phyloP scores from a whole-genome alignment of 768 basidiomycete species.

The Mycena polygramma region DNA sequence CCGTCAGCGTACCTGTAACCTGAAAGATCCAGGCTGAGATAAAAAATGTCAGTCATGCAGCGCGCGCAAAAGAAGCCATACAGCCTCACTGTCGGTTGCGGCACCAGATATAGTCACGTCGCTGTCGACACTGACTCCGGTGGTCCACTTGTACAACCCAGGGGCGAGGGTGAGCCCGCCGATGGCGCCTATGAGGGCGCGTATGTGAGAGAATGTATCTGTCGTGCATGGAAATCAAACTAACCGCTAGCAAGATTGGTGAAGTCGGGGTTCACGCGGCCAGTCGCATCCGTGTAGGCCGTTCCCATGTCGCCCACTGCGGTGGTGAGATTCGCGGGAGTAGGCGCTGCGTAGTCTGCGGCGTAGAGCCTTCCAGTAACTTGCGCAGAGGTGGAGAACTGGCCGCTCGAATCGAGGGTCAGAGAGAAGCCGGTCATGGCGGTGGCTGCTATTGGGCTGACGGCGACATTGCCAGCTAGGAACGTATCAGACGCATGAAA shows the following conservation, averaged over 20 bases:
- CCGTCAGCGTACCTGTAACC: background rate
- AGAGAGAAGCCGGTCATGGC: background rate
- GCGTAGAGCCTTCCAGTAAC: background rate
- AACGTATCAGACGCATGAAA: background rate
- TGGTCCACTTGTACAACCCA: too few relatives aligned
- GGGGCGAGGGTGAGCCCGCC: background rate
- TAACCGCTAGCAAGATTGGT: conserved; percentile 1
- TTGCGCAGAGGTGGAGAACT: conserved; percentile 6
- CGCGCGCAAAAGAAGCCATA: too few relatives aligned
- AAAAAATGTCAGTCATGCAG: too few relatives aligned
- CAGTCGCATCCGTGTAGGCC: background rate
- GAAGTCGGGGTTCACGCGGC: conserved; percentile 3
- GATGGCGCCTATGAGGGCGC: background rate
- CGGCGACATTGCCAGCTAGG: background rate
- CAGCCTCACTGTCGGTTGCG: background rate
- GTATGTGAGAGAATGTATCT: too few relatives aligned
- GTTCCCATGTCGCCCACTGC: conserved; percentile 11
- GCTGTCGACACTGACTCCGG: too few relatives aligned
- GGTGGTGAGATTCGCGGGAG: conserved; percentile 1
- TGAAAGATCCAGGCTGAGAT: conserved; percentile 1
- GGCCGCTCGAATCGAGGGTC: background rate
- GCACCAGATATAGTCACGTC: background rate
- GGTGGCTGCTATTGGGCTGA: background rate
- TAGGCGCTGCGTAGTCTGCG: conserved; percentile 2
- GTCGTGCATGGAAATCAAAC: background rate